phyloP scores from a whole-genome alignment of 2,329 filamentous ascomycete species.

The Helotiales sp. region DNA sequence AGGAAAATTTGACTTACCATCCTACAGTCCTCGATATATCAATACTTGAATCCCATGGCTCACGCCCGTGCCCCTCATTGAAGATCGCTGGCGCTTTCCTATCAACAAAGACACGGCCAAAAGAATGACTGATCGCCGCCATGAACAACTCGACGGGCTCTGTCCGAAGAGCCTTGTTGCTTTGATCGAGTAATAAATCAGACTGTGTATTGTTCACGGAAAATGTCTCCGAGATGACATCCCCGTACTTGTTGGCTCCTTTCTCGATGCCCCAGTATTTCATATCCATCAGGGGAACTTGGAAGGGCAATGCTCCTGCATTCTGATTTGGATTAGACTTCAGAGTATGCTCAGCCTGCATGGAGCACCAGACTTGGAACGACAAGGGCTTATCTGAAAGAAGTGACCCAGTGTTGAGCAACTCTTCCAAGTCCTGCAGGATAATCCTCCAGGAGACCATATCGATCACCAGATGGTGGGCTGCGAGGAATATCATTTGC shows the following conservation, averaged over 20 bases:
- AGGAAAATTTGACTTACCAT: conserved; percentile 45
- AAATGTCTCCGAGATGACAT: background rate
- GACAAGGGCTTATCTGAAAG: background rate
- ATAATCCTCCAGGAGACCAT: conserved; percentile 46
- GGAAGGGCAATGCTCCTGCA: background rate
- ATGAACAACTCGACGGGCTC: conserved; percentile 49
- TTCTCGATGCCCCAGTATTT: background rate
- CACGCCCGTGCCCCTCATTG: conserved; percentile 51
- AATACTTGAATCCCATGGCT: conserved; percentile 43
- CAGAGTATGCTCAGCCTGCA: background rate
- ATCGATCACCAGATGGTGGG: conserved; percentile 40
- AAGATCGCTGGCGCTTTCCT: conserved; percentile 46
- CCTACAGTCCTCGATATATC: conserved; percentile 50
- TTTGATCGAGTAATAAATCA: background rate
- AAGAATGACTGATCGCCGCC: conserved; percentile 44
- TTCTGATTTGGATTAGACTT: background rate
- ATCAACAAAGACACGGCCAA: conserved; percentile 44
- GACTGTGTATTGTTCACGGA: background rate
- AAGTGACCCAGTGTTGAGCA: background rate
- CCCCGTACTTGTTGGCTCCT: background rate
- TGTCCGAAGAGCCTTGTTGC: conserved; percentile 38
- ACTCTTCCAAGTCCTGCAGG: conserved; percentile 45
- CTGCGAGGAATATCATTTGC: conserved; percentile 24
- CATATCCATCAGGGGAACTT: background rate
- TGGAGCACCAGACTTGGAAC: background rate